Conservation (phyloP, 495 filamentous ascomycete genomes). For the Daldinia childiae region DNA sequence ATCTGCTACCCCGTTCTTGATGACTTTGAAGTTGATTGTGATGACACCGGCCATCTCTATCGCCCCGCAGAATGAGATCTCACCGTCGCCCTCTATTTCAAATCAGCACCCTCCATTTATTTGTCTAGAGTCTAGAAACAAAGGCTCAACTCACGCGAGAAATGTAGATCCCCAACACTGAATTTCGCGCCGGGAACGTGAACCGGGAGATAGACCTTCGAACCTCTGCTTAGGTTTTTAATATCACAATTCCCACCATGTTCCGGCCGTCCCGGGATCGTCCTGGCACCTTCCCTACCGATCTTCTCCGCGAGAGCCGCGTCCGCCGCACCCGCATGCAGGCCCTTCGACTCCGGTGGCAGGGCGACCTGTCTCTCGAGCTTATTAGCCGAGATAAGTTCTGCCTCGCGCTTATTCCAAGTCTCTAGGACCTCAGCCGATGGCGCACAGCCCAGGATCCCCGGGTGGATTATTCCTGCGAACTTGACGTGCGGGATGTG, state of each 20-base stretch:
- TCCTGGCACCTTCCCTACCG: constrained; percentile 87
- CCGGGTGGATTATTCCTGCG: constrained; percentile 91
- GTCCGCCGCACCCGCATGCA: constrained; percentile 74
- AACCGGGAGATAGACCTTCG: constrained; percentile 89
- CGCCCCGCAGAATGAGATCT: constrained; percentile 95
- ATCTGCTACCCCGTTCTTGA: constrained; percentile 82
- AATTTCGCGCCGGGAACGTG: constrained; percentile 88
- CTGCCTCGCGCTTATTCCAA: constrained; percentile 84
- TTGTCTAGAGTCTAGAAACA: background rate
- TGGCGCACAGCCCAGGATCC: constrained; percentile 91
- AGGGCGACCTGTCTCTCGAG: constrained; percentile 80
- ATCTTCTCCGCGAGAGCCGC: constrained; percentile 74
- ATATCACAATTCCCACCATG: constrained; percentile 84
- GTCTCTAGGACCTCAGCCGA: constrained; percentile 70
- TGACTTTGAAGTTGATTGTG: constrained; percentile 87
- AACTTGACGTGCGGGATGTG: constrained; percentile 92
- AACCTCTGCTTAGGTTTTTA: constrained; percentile 87
- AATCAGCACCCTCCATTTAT: background rate
- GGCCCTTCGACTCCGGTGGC: constrained; percentile 74
- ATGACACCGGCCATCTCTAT: constrained; percentile 97
- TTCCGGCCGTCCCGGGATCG: constrained; percentile 80
- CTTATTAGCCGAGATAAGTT: constrained; percentile 75
- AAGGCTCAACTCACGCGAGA: constrained; percentile 62
- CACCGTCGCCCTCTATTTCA: constrained; percentile 78
- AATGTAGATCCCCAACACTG: constrained; percentile 91